These are phyloP conservation scores for Eucalyptus paniculata DNA, from an alignment of 345 rosid species.

Conservation along the genomic window DNA sequence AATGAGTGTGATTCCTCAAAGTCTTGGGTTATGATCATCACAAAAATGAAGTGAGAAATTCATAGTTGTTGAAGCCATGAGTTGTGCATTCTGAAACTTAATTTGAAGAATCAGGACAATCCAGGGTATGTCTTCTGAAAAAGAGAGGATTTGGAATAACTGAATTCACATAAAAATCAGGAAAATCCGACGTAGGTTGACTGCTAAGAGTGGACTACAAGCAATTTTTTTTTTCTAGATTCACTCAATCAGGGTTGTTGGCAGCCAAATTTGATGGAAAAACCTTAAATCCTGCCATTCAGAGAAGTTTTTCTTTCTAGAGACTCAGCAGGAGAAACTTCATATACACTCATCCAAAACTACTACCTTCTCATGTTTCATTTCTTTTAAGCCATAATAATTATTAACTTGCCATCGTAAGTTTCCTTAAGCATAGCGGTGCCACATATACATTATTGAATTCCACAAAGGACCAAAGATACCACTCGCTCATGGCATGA, in stretches of 20 bases:
- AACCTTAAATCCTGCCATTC: background rate
- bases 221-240: background rate
- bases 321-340: background rate
- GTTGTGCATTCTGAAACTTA: background rate
- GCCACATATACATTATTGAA: background rate
- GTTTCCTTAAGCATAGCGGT: background rate
- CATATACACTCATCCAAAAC: background rate
- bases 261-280: background rate
- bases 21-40: background rate
- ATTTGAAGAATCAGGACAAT: background rate
- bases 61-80: background rate
- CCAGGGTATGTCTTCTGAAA: background rate
- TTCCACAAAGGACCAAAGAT: background rate
- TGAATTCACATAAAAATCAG: background rate
- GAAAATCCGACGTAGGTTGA: background rate
- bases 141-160: background rate
- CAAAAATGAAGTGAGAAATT: background rate
- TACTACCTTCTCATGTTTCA: background rate
- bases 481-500: background rate
- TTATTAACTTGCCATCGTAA: background rate
- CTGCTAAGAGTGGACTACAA: background rate
- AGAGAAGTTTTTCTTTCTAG: background rate
- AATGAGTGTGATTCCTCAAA: background rate
- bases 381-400: background rate
- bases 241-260: background rate